These are phyloP conservation scores for Quercus tomentella DNA, from an alignment of 331 rosid genomes.

Conservation along the genomic window DNA sequence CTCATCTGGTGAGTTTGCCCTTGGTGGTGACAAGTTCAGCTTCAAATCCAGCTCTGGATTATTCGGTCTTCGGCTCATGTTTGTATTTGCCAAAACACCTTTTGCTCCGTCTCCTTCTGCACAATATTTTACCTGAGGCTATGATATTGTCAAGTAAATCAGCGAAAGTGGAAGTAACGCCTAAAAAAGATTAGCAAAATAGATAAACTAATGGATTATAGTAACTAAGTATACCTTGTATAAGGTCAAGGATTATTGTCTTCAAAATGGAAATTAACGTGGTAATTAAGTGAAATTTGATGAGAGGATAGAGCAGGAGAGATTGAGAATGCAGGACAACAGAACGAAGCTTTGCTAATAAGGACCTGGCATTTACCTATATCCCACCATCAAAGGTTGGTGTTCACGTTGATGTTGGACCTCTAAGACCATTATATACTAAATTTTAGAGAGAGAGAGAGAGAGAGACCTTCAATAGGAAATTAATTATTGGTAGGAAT, in stretches of 20 bases:
- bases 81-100: background rate
- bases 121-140: too few species aligned
- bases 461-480: background rate
- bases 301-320: background rate
- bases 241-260: background rate
- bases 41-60: slow-evolving; percentile 27
- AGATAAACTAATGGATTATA: background rate
- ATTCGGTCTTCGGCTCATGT: slow-evolving; percentile 28
- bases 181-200: too few species aligned
- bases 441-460: background rate
- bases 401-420: background rate
- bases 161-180: background rate
- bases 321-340: background rate
- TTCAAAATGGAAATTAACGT: too few species aligned
- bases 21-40: slow-evolving; percentile 29
- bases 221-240: background rate
- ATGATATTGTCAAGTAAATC: too few species aligned
- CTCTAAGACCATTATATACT: background rate
- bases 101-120: too few species aligned
- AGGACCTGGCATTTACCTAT: background rate
- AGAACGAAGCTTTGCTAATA: background rate
- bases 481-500: background rate
- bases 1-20: background rate
- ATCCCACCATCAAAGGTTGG: background rate
- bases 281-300: background rate